Base-by-base conservation (phyloP, 306 rosid species). In the Geum urbanum region DNA sequence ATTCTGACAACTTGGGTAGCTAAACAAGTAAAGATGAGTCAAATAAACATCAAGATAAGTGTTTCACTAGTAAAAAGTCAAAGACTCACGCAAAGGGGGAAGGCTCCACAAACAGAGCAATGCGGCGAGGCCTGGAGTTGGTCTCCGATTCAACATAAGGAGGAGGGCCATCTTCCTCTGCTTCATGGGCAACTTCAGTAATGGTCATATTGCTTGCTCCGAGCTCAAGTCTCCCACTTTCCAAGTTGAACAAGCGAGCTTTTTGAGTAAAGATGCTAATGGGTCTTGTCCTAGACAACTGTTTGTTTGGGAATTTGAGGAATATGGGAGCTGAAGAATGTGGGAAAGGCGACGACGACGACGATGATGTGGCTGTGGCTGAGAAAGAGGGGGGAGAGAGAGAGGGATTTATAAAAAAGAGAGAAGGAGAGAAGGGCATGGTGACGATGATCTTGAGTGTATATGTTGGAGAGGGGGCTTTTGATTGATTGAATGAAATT, bases 71-170 rank as follows among this genome's bases (percentile, higher is more conserved):
- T 22, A 43, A 50, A 35, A 32, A 9, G 55, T 19, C 47, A 60
- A 48, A 67, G 9, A 82, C 97, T 86, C 78, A 91, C 99, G 99
- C 89, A 70, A 94, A 94, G 52, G 99, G 99, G 67, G 99, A 94
- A 84, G 99, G 99, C 84, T 94, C 99, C 35, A 94, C 96, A 56
- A 94, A 94, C 65, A 94, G 92, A 67, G 99, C 99, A 76, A 94
- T 94, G 68, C 99, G 81, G 52, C 97, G 92, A 76, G 99, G 99
- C 63, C 81, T 84, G 0, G 91, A 85, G 72, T 79, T 84, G 68
- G 6, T 69, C 72, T 91, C 97, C 0, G 35, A 20, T 88, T 97
- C 74, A 87, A 56, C 83, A 91, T 44, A 70, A 1, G 74, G 70
- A 67, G 95, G 89, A 72, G 97, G 96, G 52, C 71, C 71, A 43